Percentiles rank a stretch among this genome's conserved stretches.
Conservation (phyloP, 2,329 filamentous ascomycete genomes). For the Colletotrichum sp. region DNA sequence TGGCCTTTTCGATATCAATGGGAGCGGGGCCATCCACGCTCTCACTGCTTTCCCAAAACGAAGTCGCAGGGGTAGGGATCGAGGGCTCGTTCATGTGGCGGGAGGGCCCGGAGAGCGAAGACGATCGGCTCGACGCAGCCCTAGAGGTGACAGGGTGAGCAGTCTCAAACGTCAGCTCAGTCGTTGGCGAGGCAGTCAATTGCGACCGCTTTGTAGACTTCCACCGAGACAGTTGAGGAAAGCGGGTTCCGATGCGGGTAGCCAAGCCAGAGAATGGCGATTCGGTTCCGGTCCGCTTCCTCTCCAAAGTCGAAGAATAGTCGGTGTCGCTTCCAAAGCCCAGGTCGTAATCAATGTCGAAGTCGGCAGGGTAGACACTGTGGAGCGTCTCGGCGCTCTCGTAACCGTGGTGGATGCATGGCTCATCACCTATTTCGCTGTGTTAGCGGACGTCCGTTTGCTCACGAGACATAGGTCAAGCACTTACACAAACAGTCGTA, state of each 20-base stretch:
- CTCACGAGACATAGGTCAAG: neutral
- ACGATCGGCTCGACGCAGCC: conserved; percentile 77
- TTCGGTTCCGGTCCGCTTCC: conserved; percentile 63
- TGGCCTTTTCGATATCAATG: conserved; percentile 59
- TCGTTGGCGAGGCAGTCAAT: conserved; percentile 66
- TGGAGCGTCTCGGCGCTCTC: conserved; percentile 47
- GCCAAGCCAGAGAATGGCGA: conserved; percentile 67
- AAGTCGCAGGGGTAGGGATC: conserved; percentile 65
- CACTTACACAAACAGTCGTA: conserved; percentile 79
- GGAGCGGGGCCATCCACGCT: conserved; percentile 54
- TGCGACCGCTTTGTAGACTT: conserved; percentile 50
- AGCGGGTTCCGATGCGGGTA: conserved; percentile 68
- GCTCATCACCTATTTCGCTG: conserved; percentile 58
- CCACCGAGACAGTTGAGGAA: conserved; percentile 58
- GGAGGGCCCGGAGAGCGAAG: conserved; percentile 72
- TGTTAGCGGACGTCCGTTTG: conserved; percentile 20
- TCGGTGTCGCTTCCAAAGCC: conserved; percentile 72
- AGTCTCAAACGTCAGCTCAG: conserved; percentile 84
- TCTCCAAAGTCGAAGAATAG: conserved; percentile 48
- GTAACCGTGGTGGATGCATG: conserved; percentile 63
- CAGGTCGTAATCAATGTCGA: conserved; percentile 67
- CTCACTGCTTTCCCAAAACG: conserved; percentile 65
- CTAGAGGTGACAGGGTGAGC: conserved; percentile 65
- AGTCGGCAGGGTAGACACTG: conserved; percentile 45
- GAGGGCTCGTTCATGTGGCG: conserved; percentile 56